phyloP scores from a whole-genome alignment of 306 rosid genomes.

The Prunus persica region Prunus_persica_NCBIv2 NC_034015.1:16356501-16357000 shows the following conservation, averaged over 20 bases:
- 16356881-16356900: too few species aligned
- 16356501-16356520: not conserved
- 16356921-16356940: too few species aligned
- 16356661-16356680: not conserved
- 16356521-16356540: not conserved
- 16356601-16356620: not conserved
- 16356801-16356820: too few species aligned
- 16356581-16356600: not conserved
- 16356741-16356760: not conserved
- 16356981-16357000: too few species aligned
- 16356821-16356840: fast-evolving
- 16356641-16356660: constrained; percentile 1
- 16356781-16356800: too few species aligned
- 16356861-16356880: too few species aligned
- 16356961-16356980: too few species aligned
- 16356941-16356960: too few species aligned
- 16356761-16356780: not conserved
- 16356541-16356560: not conserved
- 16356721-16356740: not conserved
- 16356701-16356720: not conserved
- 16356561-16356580: not conserved
- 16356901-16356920: too few species aligned
- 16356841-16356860: too few species aligned
- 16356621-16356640: not conserved
- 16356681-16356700: not conserved